Evolutionary conservation across 768 basidiomycete species (phyloP), one percentile per base, ranked within the genome.

Genomic region (Panus rudis): DNA sequence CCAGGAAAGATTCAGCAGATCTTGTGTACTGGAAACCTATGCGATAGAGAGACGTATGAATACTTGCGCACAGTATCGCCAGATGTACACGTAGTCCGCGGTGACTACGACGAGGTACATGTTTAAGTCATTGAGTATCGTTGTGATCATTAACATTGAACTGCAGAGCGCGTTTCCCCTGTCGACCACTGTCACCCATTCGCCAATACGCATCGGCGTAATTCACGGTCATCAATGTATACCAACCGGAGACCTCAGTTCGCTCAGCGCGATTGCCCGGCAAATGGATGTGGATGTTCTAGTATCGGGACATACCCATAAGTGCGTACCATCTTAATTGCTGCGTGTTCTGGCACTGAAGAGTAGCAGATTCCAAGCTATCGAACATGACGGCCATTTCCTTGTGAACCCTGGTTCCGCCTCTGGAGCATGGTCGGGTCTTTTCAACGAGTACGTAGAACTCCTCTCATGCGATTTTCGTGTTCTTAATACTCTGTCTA

Each of bases 211-310:
- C 45, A 89, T 99, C 58, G 96, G 96, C 20, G 69, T 94, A 37
- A 77, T 97, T 34, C 92, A 96, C 58, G 96, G 94, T 0, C 91
- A 94, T 64, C 93, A 98, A 62, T 84, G 78, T 56, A 76, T 97
- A 31, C 94, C 96, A 1, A 81, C 84, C 0, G 96, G 93, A 12
- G 92, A 96, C 60, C 71, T 92, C 3, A 92, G 96, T 57, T 82
- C 88, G n/a, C 72, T 98, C 32, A 82, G 79, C 41, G 75, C 88
- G 3, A 77, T 93, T 42, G 92, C 93, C 13, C 69, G 94, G 27
- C 91, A 93, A 65, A 91, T 99, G 88, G 94, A 98, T 59, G 96
- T 97, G 3, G 96, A 99, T 56, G 91, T 99, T 0, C 71, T 98
- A 26, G 67, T 98, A 17, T 89, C 84, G 2, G 96, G 96, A 0